Percentiles rank a stretch among this genome's conserved stretches.
These are phyloP conservation scores for Aphanomyces cochlioides DNA, from an alignment of 352 stramenopile species.

Conservation along the genomic window DNA sequence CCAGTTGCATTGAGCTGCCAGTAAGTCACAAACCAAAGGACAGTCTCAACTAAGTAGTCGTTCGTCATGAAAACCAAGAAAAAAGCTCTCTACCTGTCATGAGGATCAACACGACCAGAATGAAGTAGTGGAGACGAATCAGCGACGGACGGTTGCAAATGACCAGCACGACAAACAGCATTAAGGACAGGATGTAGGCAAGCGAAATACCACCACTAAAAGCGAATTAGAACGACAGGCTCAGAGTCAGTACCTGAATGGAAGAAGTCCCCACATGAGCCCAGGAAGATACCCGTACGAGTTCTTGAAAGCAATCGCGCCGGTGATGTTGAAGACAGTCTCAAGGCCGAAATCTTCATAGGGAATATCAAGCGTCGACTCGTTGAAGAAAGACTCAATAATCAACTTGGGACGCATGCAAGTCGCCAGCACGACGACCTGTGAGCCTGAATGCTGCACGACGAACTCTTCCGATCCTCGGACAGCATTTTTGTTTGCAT, in stretches of 20 bases:
- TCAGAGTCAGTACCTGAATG: conserved; percentile 63
- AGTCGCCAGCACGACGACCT: conserved; percentile 62
- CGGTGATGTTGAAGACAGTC: conserved; percentile 53
- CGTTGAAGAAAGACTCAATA: conserved; percentile 58
- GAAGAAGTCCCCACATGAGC: conserved; percentile 73
- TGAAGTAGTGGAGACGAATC: conserved; percentile 80
- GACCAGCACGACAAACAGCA: conserved; percentile 68
- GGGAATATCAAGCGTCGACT: conserved; percentile 59
- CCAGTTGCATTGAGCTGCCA: conserved; percentile 66
- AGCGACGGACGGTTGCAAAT: conserved; percentile 61
- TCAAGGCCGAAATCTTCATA: conserved; percentile 10
- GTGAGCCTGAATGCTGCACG: conserved; percentile 47
- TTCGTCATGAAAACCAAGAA: not conserved
- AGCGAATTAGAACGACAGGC: conserved; percentile 14
- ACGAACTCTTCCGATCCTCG: conserved; percentile 51
- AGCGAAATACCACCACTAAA: conserved; percentile 61
- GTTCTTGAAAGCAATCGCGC: conserved; percentile 65
- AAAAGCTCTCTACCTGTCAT: conserved; percentile 46
- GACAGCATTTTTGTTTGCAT: conserved; percentile 27
- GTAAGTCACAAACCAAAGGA: conserved; percentile 78
- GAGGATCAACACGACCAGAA: conserved; percentile 73
- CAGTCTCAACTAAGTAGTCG: conserved; percentile 45
- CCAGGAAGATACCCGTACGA: conserved; percentile 79
- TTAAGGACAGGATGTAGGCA: conserved; percentile 63
- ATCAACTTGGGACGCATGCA: conserved; percentile 84